phyloP scores from a whole-genome alignment of 1,284 basidiomycete genomes.

The Kwoniella shivajii region DNA sequence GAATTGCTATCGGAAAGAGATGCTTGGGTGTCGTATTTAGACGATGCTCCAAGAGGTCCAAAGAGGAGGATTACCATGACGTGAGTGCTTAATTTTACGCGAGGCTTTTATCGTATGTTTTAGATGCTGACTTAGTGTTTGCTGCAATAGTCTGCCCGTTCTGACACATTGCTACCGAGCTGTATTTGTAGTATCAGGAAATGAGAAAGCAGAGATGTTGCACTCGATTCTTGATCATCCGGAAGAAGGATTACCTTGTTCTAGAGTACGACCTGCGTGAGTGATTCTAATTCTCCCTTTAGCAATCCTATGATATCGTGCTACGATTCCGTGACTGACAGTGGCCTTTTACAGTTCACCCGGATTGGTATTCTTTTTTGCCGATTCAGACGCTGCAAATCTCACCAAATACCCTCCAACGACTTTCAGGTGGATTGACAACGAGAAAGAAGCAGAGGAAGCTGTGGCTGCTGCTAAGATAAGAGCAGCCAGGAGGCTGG shows the following conservation, averaged over 20 bases:
- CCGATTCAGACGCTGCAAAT: constrained; percentile 72
- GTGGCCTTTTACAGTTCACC: constrained; percentile 57
- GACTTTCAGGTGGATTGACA: constrained; percentile 54
- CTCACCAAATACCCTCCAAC: constrained; percentile 50
- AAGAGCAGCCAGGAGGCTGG: constrained; percentile 32
- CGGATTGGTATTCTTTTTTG: constrained; percentile 90
- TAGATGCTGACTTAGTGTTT: background rate
- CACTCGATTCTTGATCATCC: constrained; percentile 79
- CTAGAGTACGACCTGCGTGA: constrained; percentile 73
- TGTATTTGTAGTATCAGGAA: constrained; percentile 86
- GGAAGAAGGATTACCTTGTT: constrained; percentile 78
- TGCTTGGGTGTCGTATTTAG: constrained; percentile 91
- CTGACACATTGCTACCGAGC: constrained; percentile 88
- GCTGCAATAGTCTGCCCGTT: constrained; percentile 62
- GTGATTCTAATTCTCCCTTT: constrained; percentile 12
- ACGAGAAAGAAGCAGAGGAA: constrained; percentile 53
- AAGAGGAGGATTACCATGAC: constrained; percentile 83
- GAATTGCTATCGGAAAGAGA: constrained; percentile 79
- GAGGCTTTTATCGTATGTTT: too few relatives aligned
- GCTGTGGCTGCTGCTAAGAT: constrained; percentile 47
- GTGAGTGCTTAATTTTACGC: constrained; percentile 57
- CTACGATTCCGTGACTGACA: background rate
- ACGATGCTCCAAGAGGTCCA: constrained; percentile 94
- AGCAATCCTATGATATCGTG: background rate
- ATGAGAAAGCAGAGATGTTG: constrained; percentile 80